Base-by-base conservation (phyloP, 1,284 basidiomycete genomes). In the Sphagnurus paluster region DNA sequence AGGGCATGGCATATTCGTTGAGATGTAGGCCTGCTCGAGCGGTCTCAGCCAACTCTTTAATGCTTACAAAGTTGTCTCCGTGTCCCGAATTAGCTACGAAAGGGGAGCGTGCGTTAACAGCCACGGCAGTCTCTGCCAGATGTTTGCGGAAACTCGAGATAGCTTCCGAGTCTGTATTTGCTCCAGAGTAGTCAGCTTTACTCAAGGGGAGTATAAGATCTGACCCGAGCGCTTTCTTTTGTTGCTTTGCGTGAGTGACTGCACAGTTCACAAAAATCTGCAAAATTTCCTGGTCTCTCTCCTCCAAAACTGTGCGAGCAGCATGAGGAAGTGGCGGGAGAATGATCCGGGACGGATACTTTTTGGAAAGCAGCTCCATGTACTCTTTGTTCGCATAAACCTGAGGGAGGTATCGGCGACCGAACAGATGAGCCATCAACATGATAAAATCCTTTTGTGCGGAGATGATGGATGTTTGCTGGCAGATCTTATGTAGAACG, bases 11-110 rank as follows among this genome's bases (percentile, higher is more conserved):
- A 55, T 83, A 69, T 51, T 74, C 72, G 55, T 81, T 76, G 6
- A 85, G 60, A 46, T 75, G 69, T 7, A 87, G 55, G 0, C 81
- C 82, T 2, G 58, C 61, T 20, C 82, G 69, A 0, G 71, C 67
- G 0, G 80, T 80, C n/a, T 61, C 65, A 1, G 69, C 63, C 11
- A 87, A 68, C 52, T 85, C 82, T 1, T 60, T 49, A 6, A 84
- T 65, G 26, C 66, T 74, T 2, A 52, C 36, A 52, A 84, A 85
- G 1, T 52, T 50, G 54, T 87, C 84, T 24, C 58, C 69, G 44
- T 80, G 81, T 0, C 85, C 83, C 0, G 84, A 87, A 38, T 73
- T 82, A 0, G 82, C 79, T 6, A 80, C 79, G 54, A 84, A 87
- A 2, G 68, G 55, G 2, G 82, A 85, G 8, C 81, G 75, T 16